These are phyloP conservation scores for Tolypocladium ophioglossoides DNA, from an alignment of 2,329 filamentous ascomycete species.

Conservation along the genomic window DNA sequence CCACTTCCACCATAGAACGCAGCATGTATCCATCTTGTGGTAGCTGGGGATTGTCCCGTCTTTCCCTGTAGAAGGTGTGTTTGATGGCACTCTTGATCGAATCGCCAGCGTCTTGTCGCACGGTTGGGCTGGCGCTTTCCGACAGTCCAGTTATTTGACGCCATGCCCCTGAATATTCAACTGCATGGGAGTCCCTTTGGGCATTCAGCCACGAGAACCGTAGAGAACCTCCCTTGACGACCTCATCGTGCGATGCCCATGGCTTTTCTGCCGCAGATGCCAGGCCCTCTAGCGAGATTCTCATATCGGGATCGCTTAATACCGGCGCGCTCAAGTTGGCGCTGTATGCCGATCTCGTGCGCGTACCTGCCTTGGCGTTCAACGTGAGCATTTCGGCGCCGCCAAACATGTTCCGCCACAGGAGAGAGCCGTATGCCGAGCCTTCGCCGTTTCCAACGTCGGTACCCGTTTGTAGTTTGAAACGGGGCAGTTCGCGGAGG, in stretches of 20 bases:
- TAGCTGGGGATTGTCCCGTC: conserved; percentile 74
- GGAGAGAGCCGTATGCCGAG: conserved; percentile 78
- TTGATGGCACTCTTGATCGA: conserved; percentile 79
- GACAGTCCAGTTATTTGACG: conserved; percentile 76
- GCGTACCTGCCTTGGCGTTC: conserved; percentile 79
- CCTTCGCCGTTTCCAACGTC: conserved; percentile 91
- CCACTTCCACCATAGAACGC: conserved; percentile 71
- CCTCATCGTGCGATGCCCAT: conserved; percentile 92
- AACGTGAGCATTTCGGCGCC: conserved; percentile 83
- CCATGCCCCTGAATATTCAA: conserved; percentile 77
- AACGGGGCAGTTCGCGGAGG: conserved; percentile 69
- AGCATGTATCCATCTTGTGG: conserved; percentile 74
- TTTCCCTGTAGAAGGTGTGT: conserved; percentile 71
- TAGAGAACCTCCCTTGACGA: conserved; percentile 64
- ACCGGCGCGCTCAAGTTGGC: conserved; percentile 76
- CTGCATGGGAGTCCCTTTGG: conserved; percentile 58
- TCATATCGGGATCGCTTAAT: conserved; percentile 71
- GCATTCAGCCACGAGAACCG: conserved; percentile 65
- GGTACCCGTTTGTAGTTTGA: conserved; percentile 88
- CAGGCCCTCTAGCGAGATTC: conserved; percentile 68
- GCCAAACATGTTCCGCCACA: conserved; percentile 87
- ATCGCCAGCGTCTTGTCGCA: conserved; percentile 80
- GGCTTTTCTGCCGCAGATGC: conserved; percentile 79
- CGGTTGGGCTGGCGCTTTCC: conserved; percentile 64
- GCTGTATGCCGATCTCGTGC: conserved; percentile 85